Conservation (phyloP, 768 basidiomycete genomes). For the Macrolepiota dolichaula region DNA sequence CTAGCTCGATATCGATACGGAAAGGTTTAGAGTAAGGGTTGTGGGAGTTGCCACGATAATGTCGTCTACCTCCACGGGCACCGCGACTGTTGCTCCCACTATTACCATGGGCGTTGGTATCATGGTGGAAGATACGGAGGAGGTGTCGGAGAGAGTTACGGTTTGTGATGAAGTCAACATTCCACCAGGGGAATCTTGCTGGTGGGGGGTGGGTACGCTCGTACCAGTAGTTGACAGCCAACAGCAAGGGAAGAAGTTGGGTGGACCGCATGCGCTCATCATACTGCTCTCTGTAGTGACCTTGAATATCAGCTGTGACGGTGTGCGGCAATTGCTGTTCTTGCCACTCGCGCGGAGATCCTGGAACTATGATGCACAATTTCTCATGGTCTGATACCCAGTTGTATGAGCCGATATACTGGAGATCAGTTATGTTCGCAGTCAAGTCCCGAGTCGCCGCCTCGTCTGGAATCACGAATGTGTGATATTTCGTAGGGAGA, state of each 20-base stretch:
- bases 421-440: slow-evolving; percentile 31
- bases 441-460: slow-evolving; percentile 5
- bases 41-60: not conserved
- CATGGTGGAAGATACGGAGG: slow-evolving; percentile 41
- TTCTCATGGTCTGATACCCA: slow-evolving; percentile 37
- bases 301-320: not conserved
- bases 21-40: slow-evolving; percentile 27
- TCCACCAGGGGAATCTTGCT: slow-evolving; percentile 27
- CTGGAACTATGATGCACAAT: slow-evolving; percentile 55
- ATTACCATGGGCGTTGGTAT: slow-evolving; percentile 17
- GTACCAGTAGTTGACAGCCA: slow-evolving; percentile 11
- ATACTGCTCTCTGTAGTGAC: slow-evolving; percentile 9
- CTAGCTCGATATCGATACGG: slow-evolving; percentile 60
- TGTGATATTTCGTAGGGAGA: not conserved
- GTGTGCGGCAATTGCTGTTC: slow-evolving; percentile 1
- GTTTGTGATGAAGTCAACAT: slow-evolving; percentile 47
- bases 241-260: slow-evolving; percentile 10
- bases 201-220: not conserved
- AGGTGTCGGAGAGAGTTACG: slow-evolving; percentile 59
- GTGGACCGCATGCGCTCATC: slow-evolving; percentile 4
- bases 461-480: not conserved
- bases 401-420: slow-evolving; percentile 53
- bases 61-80: not conserved
- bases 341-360: slow-evolving; percentile 15
- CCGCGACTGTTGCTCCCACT: not conserved